phyloP scores from a whole-genome alignment of 306 rosid genomes.

The Prosopis cineraria region DNA sequence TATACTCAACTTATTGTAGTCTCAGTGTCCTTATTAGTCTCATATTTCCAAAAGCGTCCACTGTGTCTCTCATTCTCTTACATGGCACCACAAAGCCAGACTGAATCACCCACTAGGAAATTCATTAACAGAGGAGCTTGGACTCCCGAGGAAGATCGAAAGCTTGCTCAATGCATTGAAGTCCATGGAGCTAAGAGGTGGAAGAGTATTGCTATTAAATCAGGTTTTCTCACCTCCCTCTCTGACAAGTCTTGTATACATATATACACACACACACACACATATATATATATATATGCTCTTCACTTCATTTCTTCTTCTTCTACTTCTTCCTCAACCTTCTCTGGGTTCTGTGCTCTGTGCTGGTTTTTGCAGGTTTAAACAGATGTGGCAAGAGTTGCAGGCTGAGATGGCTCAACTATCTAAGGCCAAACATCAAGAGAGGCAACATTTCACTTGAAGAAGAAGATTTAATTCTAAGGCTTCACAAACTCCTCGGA shows the following conservation, averaged over 20 bases:
- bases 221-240: constrained; percentile 43
- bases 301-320: background rate
- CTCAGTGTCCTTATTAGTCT: background rate
- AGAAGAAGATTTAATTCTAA: constrained; percentile 60
- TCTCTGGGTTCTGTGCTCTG: background rate
- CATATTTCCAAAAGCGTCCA: background rate
- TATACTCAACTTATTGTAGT: background rate
- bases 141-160: constrained; percentile 64
- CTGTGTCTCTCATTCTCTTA: constrained; percentile 5
- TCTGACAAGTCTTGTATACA: too few species aligned
- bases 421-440: constrained; percentile 73
- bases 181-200: constrained; percentile 67
- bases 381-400: constrained; percentile 70
- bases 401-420: constrained; percentile 70
- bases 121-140: constrained; percentile 57
- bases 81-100: constrained; percentile 48
- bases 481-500: constrained; percentile 59
- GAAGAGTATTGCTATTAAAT: constrained; percentile 50
- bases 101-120: constrained; percentile 36
- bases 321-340: background rate
- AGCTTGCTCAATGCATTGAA: constrained; percentile 52
- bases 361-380: constrained; percentile 42
- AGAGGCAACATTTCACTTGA: constrained; percentile 67
- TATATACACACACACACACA: too few species aligned
- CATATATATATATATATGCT: too few species aligned